Conservation (phyloP, 148 eudicot genomes). For the Arbutus unedo region DNA sequence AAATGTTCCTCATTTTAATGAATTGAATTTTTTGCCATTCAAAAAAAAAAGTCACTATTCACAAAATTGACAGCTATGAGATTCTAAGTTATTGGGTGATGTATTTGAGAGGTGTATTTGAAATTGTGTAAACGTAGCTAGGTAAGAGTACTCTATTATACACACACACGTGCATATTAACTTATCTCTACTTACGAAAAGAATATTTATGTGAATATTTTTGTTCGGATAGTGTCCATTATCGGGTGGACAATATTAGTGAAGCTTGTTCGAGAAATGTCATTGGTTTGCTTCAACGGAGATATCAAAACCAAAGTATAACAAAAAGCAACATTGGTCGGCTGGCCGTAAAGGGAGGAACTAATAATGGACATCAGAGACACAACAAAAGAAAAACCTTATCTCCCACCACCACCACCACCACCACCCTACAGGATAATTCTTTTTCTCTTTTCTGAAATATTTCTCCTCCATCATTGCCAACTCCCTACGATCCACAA, state of each 20-base stretch:
- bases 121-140: too few relatives aligned
- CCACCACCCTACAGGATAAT: neutral
- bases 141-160: too few relatives aligned
- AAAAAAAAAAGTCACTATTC: too few relatives aligned
- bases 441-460: neutral
- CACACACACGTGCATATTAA: too few relatives aligned
- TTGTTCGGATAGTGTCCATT: too few relatives aligned
- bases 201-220: too few relatives aligned
- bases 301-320: neutral
- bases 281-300: neutral
- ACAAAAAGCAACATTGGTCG: slow-evolving; percentile 12
- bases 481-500: slow-evolving; percentile 30
- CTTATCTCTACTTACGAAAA: too few relatives aligned
- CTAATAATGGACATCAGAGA: neutral
- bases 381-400: slow-evolving; percentile 1
- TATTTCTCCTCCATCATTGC: slow-evolving; percentile 19
- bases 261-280: neutral
- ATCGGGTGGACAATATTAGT: neutral
- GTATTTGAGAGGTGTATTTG: too few relatives aligned
- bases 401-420: neutral
- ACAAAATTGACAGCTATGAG: too few relatives aligned
- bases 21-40: too few relatives aligned
- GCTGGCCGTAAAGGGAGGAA: slow-evolving; percentile 18
- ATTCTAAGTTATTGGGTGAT: too few relatives aligned
- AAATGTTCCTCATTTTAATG: too few relatives aligned